phyloP scores from a whole-genome alignment of 176 grass and related monocot species.

The Thinopyrum elongatum region DNA sequence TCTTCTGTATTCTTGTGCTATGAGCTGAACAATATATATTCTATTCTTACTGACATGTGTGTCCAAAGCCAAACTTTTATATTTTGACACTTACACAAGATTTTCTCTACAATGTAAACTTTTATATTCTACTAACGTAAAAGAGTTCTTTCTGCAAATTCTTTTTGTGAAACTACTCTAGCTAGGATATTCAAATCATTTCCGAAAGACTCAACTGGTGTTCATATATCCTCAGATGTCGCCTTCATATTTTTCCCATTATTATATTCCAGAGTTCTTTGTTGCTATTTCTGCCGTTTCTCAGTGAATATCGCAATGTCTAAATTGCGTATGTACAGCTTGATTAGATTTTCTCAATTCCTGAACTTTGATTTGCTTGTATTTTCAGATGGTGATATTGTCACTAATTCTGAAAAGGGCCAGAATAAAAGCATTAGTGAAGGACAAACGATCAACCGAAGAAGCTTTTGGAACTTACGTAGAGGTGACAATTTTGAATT shows the following conservation, averaged over 20 bases:
- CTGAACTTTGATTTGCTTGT: background rate
- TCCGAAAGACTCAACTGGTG: background rate
- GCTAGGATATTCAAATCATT: slow-evolving; percentile 8
- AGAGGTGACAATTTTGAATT: slow-evolving; percentile 45
- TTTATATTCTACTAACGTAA: background rate
- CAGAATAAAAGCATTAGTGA: slow-evolving; percentile 91
- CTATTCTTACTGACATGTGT: background rate
- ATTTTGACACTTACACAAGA: background rate
- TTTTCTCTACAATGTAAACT: background rate
- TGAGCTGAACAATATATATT: background rate
- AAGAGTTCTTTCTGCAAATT: background rate
- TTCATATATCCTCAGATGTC: background rate
- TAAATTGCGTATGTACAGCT: background rate
- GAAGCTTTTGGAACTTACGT: slow-evolving; percentile 93
- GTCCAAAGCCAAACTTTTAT: background rate
- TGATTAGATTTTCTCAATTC: background rate
- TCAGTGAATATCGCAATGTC: background rate
- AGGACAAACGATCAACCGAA: slow-evolving; percentile 71
- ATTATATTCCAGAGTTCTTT: background rate
- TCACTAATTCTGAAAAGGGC: slow-evolving; percentile 84
- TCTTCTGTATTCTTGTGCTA: background rate
- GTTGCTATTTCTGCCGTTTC: background rate
- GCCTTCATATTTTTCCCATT: background rate
- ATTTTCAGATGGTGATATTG: slow-evolving; percentile 81
- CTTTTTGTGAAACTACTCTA: background rate